Conservation (phyloP, 2,329 filamentous ascomycete species). For the Elsinoe batatas region DNA sequence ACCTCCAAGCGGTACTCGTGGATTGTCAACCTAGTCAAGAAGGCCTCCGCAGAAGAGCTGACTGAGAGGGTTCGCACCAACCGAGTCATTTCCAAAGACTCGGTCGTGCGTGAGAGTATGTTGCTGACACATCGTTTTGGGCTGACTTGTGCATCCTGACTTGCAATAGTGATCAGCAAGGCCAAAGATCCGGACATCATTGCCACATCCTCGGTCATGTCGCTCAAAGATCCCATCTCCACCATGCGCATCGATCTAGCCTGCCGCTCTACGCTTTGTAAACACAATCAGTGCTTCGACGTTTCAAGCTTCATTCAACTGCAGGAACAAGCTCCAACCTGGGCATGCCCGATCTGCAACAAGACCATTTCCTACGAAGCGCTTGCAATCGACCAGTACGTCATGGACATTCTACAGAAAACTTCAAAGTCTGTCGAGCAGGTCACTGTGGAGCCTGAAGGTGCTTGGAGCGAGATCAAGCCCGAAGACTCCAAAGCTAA, state of each 20-base stretch:
- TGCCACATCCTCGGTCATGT: conserved; percentile 78
- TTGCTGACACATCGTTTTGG: conserved; percentile 16
- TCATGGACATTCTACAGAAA: conserved; percentile 70
- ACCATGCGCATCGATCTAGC: conserved; percentile 73
- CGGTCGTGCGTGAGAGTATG: conserved; percentile 77
- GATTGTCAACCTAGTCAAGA: conserved; percentile 64
- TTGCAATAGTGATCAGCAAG: conserved; percentile 58
- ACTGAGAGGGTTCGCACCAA: conserved; percentile 55
- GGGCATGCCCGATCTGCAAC: conserved; percentile 91
- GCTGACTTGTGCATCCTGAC: background rate
- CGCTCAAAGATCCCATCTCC: conserved; percentile 84
- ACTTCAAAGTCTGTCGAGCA: conserved; percentile 66
- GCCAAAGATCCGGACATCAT: conserved; percentile 83
- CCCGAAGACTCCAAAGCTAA: conserved; percentile 32
- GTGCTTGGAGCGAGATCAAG: conserved; percentile 56
- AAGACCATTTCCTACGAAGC: conserved; percentile 71
- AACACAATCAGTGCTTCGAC: conserved; percentile 92
- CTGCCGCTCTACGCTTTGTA: conserved; percentile 68
- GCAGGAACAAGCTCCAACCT: conserved; percentile 92
- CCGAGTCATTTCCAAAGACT: conserved; percentile 66
- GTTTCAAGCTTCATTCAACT: conserved; percentile 83
- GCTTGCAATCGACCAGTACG: conserved; percentile 82
- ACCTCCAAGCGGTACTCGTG: conserved; percentile 61
- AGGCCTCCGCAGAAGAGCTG: conserved; percentile 60
- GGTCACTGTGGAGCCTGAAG: conserved; percentile 81